A percentile compares a stretch with the other conserved stretches of the same genome.
These are phyloP conservation scores for Coemansia sp. DNA, from an alignment of 192 early-diverging fungal species.

Conservation along the genomic window DNA sequence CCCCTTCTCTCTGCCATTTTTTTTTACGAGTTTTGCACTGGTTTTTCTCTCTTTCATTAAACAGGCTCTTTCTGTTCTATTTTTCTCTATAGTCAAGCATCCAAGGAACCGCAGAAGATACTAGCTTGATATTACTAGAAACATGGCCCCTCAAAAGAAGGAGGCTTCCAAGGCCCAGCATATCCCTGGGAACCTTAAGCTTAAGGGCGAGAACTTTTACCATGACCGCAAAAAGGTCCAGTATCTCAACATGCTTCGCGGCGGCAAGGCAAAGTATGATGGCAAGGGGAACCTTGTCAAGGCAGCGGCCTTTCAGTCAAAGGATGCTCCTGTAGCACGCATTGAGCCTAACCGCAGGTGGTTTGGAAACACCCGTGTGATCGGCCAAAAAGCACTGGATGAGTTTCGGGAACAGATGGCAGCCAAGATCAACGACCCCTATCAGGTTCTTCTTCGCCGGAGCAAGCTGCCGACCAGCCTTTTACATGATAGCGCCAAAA, in stretches of 20 bases:
- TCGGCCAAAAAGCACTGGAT: conserved; percentile 91
- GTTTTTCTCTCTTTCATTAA: not conserved
- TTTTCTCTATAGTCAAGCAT: not conserved
- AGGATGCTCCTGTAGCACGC: conserved; percentile 71
- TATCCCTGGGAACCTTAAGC: conserved; percentile 67
- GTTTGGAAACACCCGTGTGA: conserved; percentile 98
- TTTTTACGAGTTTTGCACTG: no score
- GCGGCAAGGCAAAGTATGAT: conserved; percentile 81
- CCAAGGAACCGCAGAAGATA: not conserved
- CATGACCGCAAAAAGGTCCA: conserved; percentile 93
- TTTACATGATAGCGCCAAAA: conserved; percentile 71
- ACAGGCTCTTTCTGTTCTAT: not conserved
- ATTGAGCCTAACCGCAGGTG: conserved; percentile 94
- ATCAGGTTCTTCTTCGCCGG: conserved; percentile 88
- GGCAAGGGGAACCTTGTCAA: conserved; percentile 88
- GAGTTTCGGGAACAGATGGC: conserved; percentile 90
- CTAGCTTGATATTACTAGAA: not conserved
- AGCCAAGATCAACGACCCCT: conserved; percentile 87
- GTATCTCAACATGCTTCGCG: conserved; percentile 91
- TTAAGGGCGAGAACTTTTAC: conserved; percentile 99
- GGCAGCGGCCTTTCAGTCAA: conserved; percentile 85
- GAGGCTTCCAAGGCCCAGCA: conserved; percentile 48
- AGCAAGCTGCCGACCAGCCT: conserved; percentile 97
- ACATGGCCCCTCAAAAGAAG: conserved; percentile 55
- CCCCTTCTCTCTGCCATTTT: not conserved